These are phyloP conservation scores for Cupressus sempervirens DNA, from an alignment of 75 land plant species.

Conservation along the genomic window DNA sequence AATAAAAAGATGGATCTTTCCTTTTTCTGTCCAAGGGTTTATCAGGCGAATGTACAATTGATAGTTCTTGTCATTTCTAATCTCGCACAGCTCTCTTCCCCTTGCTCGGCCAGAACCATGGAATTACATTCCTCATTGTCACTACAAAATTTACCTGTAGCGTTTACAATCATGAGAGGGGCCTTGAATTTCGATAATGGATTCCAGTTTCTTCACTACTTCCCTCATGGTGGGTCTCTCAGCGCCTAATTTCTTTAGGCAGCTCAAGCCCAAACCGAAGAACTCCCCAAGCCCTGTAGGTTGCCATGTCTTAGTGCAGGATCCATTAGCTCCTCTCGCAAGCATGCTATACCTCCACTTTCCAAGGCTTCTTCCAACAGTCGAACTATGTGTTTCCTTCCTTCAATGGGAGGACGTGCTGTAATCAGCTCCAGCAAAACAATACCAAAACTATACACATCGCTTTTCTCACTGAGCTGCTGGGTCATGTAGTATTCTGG, in stretches of 20 bases:
- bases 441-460: slow-evolving; percentile 89
- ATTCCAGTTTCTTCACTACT: slow-evolving; percentile 72
- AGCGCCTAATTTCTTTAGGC: slow-evolving; percentile 53
- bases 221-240: slow-evolving; percentile 75
- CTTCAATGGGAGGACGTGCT: slow-evolving; percentile 50
- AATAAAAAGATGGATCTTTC: too few relatives aligned
- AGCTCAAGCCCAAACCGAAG: slow-evolving; percentile 56
- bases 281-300: slow-evolving; percentile 43
- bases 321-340: slow-evolving; percentile 7
- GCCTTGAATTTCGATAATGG: slow-evolving; percentile 13
- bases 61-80: too few relatives aligned
- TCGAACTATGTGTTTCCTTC: slow-evolving; percentile 57
- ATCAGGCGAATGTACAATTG: too few relatives aligned
- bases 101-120: too few relatives aligned
- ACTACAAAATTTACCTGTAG: not conserved
- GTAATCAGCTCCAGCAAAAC: slow-evolving; percentile 72
- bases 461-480: slow-evolving; percentile 73
- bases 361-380: slow-evolving; percentile 40
- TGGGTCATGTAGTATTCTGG: slow-evolving; percentile 83
- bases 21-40: too few relatives aligned
- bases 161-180: not conserved
- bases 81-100: too few relatives aligned
- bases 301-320: not conserved
- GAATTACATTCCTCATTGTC: not conserved
- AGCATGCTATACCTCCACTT: slow-evolving; percentile 11